Percentiles rank a stretch among this genome's conserved stretches.
Evolutionary conservation across 2,329 filamentous ascomycete species (phyloP).

Genomic region (Cladosporium colombiae): DNA sequence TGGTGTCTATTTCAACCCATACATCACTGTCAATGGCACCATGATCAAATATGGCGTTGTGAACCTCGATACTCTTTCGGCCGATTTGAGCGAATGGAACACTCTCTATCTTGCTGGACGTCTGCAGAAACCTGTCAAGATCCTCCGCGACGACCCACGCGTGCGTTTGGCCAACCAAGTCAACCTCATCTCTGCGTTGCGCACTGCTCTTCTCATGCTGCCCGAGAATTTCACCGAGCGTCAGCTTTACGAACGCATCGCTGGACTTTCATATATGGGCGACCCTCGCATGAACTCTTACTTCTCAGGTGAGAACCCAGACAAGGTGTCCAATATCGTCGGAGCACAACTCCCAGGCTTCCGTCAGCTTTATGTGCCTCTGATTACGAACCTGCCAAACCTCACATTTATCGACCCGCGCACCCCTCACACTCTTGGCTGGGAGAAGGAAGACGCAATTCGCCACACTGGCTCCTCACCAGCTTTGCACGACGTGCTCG

Average conservation of each 20-base stretch:
- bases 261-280: constrained; percentile 88
- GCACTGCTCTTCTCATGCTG: constrained; percentile 83
- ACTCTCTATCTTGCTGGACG: constrained; percentile 95
- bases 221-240: constrained; percentile 82
- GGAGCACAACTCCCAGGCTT: constrained; percentile 89
- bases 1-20: constrained; percentile 97
- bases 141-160: constrained; percentile 86
- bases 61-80: constrained; percentile 84
- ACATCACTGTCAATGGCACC: constrained; percentile 89
- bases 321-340: constrained; percentile 93
- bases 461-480: constrained; percentile 38
- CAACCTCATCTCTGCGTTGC: constrained; percentile 88
- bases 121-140: constrained; percentile 96
- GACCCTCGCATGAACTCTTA: constrained; percentile 82
- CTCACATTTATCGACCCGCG: constrained; percentile 71
- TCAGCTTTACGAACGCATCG: constrained; percentile 86
- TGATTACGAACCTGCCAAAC: constrained; percentile 89
- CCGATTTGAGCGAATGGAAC: constrained; percentile 86
- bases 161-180: constrained; percentile 94
- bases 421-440: constrained; percentile 48
- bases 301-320: constrained; percentile 83
- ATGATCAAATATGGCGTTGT: constrained; percentile 98
- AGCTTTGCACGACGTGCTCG: constrained; percentile 57
- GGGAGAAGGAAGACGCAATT: constrained; percentile 42
- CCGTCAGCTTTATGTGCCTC: constrained; percentile 82